Percentiles rank a stretch among this genome's conserved stretches.
phyloP scores from a whole-genome alignment of 2,329 filamentous ascomycete species.

The Ophiocordyceps robertsii region DNA sequence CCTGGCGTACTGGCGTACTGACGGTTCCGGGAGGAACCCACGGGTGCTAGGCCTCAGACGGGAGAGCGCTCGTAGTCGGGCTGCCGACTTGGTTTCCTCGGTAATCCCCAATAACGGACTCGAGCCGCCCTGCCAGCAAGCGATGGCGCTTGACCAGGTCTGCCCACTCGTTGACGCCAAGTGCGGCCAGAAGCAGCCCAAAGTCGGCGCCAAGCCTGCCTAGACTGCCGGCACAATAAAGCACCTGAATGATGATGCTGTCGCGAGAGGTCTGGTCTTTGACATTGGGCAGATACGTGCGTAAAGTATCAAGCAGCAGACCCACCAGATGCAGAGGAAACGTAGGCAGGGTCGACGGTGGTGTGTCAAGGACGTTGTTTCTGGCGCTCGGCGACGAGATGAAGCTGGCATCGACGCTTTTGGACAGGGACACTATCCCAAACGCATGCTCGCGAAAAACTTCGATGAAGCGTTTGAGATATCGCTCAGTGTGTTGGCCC shows the following conservation, averaged over 20 bases:
- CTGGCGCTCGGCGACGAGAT: constrained; percentile 5
- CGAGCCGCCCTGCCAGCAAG: constrained; percentile 65
- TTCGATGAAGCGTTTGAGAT: constrained; percentile 89
- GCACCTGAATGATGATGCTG: constrained; percentile 78
- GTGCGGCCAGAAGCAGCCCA: constrained; percentile 62
- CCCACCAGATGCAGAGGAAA: constrained; percentile 77
- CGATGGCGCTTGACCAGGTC: constrained; percentile 81
- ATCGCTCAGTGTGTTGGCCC: constrained; percentile 88
- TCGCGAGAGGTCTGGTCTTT: constrained; percentile 69
- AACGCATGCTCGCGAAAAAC: constrained; percentile 98
- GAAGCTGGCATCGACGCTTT: constrained; percentile 52
- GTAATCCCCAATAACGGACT: constrained; percentile 47
- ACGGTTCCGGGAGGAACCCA: too few species aligned
- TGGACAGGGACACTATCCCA: constrained; percentile 87
- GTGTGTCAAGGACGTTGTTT: constrained; percentile 31
- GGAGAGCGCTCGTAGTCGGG: too few species aligned
- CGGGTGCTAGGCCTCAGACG: too few species aligned
- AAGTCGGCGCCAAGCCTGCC: constrained; percentile 88
- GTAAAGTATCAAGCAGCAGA: constrained; percentile 65
- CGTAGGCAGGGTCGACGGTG: constrained; percentile 67
- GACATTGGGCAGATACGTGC: constrained; percentile 66
- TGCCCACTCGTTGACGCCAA: constrained; percentile 61
- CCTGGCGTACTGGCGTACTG: too few species aligned
- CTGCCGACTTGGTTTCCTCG: too few species aligned
- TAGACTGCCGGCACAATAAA: constrained; percentile 86